Evolutionary conservation across 2,329 filamentous ascomycete genomes (phyloP).

Genomic region (Colletotrichum somersetense): DNA sequence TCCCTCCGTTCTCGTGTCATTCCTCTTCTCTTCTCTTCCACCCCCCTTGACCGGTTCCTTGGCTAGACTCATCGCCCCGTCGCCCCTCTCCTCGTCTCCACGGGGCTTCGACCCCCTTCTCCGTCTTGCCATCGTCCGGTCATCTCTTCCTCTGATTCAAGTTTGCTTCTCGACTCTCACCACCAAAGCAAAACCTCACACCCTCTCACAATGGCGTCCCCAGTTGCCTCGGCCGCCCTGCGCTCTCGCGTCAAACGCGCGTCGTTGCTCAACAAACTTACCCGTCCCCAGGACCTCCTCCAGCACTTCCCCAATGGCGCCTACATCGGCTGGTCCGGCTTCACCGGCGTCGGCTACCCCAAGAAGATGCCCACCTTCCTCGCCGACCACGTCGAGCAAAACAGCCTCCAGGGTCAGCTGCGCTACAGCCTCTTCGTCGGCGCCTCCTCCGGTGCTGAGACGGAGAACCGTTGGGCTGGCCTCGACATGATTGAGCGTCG

Average conservation of each 20-base stretch:
- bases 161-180: not conserved
- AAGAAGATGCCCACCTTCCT: slow-evolving; percentile 88
- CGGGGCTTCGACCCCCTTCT: slow-evolving; percentile 18
- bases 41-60: not conserved
- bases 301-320: slow-evolving; percentile 84
- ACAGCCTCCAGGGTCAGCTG: slow-evolving; percentile 84
- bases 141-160: not conserved
- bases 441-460: slow-evolving; percentile 90
- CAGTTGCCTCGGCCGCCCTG: slow-evolving; percentile 77
- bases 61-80: slow-evolving; percentile 7
- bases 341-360: slow-evolving; percentile 90
- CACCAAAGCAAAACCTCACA: not conserved
- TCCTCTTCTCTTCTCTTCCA: not conserved
- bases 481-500: slow-evolving; percentile 92
- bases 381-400: slow-evolving; percentile 90
- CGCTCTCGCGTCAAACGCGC: slow-evolving; percentile 81
- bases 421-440: slow-evolving; percentile 91
- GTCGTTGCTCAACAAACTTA: slow-evolving; percentile 83
- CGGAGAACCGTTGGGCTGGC: slow-evolving; percentile 90
- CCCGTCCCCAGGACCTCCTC: slow-evolving; percentile 82
- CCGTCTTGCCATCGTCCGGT: not conserved
- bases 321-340: slow-evolving; percentile 93
- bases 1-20: slow-evolving; percentile 2
- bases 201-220: slow-evolving; percentile 58
- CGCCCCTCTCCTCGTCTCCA: slow-evolving; percentile 11